A percentile compares a stretch with the other conserved stretches of the same genome.
Conservation (phyloP, 129 eudicot genomes). For the Flaveria ramosissima region DNA sequence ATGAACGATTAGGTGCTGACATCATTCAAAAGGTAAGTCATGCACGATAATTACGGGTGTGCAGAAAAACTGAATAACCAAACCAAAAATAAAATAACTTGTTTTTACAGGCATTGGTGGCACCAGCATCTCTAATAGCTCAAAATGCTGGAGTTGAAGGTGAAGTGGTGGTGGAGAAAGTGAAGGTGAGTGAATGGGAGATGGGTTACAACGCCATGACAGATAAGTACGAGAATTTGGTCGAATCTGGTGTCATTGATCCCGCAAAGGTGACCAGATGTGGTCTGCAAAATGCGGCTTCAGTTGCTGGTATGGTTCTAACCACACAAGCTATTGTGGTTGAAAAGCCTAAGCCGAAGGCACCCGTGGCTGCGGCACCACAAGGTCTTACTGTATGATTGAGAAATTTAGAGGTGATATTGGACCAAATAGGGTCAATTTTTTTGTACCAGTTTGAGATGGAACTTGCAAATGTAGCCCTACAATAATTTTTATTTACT, state of each 20-base stretch:
- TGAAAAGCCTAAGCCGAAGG: conserved; percentile 75
- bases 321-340: conserved; percentile 97
- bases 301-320: conserved; percentile 97
- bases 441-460: conserved; percentile 32
- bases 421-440: conserved; percentile 31
- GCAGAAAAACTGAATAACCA: neutral
- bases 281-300: conserved; percentile 86
- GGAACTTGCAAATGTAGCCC: conserved; percentile 30
- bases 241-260: conserved; percentile 83
- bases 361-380: conserved; percentile 46
- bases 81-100: neutral
- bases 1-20: conserved; percentile 91
- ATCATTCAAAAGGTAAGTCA: conserved; percentile 78
- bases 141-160: conserved; percentile 95
- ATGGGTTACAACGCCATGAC: conserved; percentile 95
- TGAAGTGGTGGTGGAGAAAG: conserved; percentile 95
- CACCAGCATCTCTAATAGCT: conserved; percentile 86
- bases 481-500: neutral
- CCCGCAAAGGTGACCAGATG: conserved; percentile 96
- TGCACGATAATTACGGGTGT: neutral
- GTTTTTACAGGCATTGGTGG: conserved; percentile 60
- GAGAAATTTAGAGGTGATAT: conserved; percentile 24
- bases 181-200: conserved; percentile 81
- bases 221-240: conserved; percentile 74
- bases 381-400: conserved; percentile 57